phyloP scores from a whole-genome alignment of 495 filamentous ascomycete species.

The Lentithecium fluviatile region DNA sequence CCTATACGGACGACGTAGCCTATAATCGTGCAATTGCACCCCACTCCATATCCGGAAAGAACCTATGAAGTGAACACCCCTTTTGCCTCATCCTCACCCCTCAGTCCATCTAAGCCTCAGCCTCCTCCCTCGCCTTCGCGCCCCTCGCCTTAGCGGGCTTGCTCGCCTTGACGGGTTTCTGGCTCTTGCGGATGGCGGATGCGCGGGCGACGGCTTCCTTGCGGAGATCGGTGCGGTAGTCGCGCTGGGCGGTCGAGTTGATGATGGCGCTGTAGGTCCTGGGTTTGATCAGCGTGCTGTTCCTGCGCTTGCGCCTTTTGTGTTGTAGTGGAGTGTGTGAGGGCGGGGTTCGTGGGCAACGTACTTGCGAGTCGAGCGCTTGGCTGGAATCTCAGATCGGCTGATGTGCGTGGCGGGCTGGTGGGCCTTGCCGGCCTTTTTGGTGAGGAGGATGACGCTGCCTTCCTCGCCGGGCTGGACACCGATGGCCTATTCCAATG shows the following conservation, averaged over 20 bases:
- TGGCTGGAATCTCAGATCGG: constrained; percentile 64
- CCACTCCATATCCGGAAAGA: too few relatives aligned
- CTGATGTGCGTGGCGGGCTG: constrained; percentile 66
- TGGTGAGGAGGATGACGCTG: constrained; percentile 72
- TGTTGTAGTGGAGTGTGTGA: not conserved
- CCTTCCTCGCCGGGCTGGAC: constrained; percentile 65
- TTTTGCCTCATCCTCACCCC: not conserved
- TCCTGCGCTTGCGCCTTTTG: not conserved
- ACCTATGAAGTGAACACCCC: not conserved
- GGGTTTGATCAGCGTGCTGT: constrained; percentile 14
- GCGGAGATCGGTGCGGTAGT: constrained; percentile 76
- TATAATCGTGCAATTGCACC: too few relatives aligned
- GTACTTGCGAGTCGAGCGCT: constrained; percentile 75
- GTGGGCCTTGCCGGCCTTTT: constrained; percentile 69
- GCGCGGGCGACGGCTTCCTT: constrained; percentile 83
- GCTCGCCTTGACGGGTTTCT: constrained; percentile 70
- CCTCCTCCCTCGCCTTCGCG: constrained; percentile 74
- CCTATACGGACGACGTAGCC: too few relatives aligned
- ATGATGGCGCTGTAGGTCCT: constrained; percentile 89
- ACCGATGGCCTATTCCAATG: constrained; percentile 68
- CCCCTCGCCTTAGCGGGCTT: constrained; percentile 75
- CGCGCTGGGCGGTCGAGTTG: constrained; percentile 71
- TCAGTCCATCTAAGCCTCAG: constrained; percentile 48
- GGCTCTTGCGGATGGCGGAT: constrained; percentile 76
- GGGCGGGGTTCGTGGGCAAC: constrained; percentile 40